Evolutionary conservation across 345 rosid genomes (phyloP).

Genomic region (Excoecaria cochinchinensis): DNA sequence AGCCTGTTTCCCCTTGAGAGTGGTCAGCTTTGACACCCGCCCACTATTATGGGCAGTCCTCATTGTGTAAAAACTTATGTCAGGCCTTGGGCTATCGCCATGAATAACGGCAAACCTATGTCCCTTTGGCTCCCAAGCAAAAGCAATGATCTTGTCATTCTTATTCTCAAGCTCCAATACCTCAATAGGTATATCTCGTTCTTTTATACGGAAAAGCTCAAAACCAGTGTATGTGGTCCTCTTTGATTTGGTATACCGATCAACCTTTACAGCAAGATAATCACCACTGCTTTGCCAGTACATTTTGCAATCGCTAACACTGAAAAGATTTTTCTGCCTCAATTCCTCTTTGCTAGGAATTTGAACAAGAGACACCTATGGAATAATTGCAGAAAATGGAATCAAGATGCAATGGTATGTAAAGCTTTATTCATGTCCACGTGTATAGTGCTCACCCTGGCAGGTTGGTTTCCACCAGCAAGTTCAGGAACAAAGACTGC

Average conservation of each 20-base stretch:
- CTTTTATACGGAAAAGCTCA: conserved; percentile 93
- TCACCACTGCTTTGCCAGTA: conserved; percentile 98
- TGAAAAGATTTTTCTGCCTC: conserved; percentile 93
- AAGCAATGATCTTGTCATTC: conserved; percentile 91
- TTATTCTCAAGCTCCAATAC: conserved; percentile 97
- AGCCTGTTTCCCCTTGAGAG: conserved; percentile 88
- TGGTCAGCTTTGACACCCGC: conserved; percentile 73
- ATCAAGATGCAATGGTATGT: background rate
- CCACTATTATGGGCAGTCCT: conserved; percentile 55
- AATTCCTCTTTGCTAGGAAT: conserved; percentile 83
- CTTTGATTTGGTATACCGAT: conserved; percentile 90
- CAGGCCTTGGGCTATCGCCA: conserved; percentile 92
- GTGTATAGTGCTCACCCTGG: conserved; percentile 53
- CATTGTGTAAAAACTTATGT: conserved; percentile 89
- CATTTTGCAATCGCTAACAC: conserved; percentile 94
- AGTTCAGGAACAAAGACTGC: conserved; percentile 94
- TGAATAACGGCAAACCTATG: conserved; percentile 95
- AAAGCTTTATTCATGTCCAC: background rate
- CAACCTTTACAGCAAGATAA: conserved; percentile 91
- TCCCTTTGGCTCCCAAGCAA: conserved; percentile 99
- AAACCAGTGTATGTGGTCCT: conserved; percentile 94
- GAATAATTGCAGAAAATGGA: conserved; percentile 1
- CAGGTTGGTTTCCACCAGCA: conserved; percentile 98
- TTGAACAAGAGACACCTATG: conserved; percentile 88
- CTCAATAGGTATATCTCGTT: conserved; percentile 94